These are phyloP conservation scores for Solanum rostratum DNA, from an alignment of 257 asterid species.

Conservation along the genomic window DNA sequence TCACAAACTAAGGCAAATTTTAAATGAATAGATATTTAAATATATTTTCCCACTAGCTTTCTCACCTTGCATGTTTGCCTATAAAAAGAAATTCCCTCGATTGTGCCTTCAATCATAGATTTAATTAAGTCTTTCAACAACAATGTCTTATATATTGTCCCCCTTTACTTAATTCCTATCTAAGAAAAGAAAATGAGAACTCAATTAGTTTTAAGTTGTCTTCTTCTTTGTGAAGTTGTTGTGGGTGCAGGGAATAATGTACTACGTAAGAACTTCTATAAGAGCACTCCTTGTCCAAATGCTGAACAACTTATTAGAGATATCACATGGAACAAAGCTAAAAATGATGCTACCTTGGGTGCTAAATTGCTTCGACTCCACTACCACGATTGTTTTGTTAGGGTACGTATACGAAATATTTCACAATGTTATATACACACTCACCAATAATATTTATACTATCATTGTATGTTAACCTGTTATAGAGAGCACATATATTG, in stretches of 20 bases:
- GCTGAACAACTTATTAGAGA: slow-evolving; percentile 11
- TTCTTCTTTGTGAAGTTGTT: neutral
- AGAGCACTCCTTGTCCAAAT: slow-evolving; percentile 1
- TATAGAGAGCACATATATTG: no score
- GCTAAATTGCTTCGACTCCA: slow-evolving; percentile 26
- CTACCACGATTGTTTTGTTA: slow-evolving; percentile 28
- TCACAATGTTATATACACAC: no score
- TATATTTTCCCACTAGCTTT: neutral
- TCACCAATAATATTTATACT: neutral
- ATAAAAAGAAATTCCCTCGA: neutral
- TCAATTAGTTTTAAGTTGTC: neutral
- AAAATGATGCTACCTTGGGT: neutral
- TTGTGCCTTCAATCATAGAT: neutral
- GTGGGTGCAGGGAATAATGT: neutral
- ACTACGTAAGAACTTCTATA: slow-evolving; percentile 5
- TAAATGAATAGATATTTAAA: neutral
- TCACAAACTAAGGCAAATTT: neutral
- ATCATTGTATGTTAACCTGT: neutral
- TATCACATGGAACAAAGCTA: slow-evolving; percentile 10
- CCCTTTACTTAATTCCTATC: neutral
- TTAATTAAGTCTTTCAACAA: neutral
- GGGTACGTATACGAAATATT: neutral
- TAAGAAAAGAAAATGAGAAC: neutral
- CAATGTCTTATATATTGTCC: neutral
- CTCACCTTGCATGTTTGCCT: neutral